Percentiles rank a stretch among this genome's conserved stretches.
Evolutionary conservation across 1,139 yeast species (phyloP).

Genomic region (Yamadazyma jaroonii): DNA sequence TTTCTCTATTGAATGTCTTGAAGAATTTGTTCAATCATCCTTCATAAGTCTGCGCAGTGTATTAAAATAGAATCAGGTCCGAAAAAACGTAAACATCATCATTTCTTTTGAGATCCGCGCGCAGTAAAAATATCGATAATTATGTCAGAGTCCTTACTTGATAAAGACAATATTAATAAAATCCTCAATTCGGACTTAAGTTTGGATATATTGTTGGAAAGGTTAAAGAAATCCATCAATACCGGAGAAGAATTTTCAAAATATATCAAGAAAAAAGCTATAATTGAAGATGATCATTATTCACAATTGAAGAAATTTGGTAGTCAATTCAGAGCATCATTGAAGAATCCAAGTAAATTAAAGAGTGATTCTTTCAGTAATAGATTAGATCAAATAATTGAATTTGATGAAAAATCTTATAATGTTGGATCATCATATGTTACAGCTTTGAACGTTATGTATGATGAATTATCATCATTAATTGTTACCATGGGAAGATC

Average conservation of each 20-base stretch:
- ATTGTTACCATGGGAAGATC: conserved; percentile 65
- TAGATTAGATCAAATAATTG: conserved; percentile 67
- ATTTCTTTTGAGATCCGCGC: background rate
- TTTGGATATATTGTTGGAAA: conserved; percentile 62
- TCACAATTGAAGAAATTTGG: conserved; percentile 70
- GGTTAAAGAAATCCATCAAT: conserved; percentile 75
- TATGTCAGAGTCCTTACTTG: conserved; percentile 17
- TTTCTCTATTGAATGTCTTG: no score
- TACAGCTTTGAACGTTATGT: conserved; percentile 77
- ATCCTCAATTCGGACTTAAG: conserved; percentile 39
- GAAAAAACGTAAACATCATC: background rate
- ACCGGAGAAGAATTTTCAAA: conserved; percentile 84
- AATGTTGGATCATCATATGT: conserved; percentile 76
- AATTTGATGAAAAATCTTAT: conserved; percentile 72
- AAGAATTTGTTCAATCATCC: no score
- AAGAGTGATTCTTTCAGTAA: conserved; percentile 68
- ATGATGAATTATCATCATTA: conserved; percentile 78
- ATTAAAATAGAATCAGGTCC: no score
- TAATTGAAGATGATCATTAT: conserved; percentile 76
- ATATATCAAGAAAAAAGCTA: conserved; percentile 75
- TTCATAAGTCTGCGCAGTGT: no score
- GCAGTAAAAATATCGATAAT: background rate
- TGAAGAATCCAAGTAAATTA: conserved; percentile 48
- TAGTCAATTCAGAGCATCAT: conserved; percentile 47
- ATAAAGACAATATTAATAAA: conserved; percentile 26